phyloP scores from a whole-genome alignment of 1,284 basidiomycete species.

The Malassezia furfur region DNA sequence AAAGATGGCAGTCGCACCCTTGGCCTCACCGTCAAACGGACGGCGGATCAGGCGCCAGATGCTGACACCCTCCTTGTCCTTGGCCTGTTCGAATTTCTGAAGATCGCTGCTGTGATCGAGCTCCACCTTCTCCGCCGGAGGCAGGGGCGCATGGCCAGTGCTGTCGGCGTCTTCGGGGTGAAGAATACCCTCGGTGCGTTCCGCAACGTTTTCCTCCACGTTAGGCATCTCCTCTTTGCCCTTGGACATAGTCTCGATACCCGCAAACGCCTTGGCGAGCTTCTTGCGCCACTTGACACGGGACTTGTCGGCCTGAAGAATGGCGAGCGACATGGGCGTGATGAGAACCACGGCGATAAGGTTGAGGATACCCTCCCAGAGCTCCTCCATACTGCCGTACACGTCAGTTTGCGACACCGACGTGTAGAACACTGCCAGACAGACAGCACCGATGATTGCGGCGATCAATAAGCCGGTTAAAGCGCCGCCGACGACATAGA shows the following conservation, averaged over 20 bases:
- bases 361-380: conserved; percentile 46
- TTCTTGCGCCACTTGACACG: conserved; percentile 41
- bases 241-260: neutral
- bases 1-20: conserved; percentile 28
- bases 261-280: conserved; percentile 29
- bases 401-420: conserved; percentile 51
- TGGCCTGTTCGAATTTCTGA: neutral
- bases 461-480: conserved; percentile 32
- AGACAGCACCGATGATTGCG: conserved; percentile 38
- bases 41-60: neutral
- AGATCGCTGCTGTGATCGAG: neutral
- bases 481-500: conserved; percentile 27
- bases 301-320: conserved; percentile 37
- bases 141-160: neutral
- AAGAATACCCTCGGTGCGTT: neutral
- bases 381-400: conserved; percentile 50
- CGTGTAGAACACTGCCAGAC: conserved; percentile 45
- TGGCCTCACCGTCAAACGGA: conserved; percentile 10
- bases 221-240: neutral
- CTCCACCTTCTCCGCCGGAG: neutral
- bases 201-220: neutral
- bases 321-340: conserved; percentile 44
- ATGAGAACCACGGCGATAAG: conserved; percentile 42
- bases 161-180: neutral
- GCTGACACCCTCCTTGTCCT: neutral